Conservation (phyloP, 768 basidiomycete genomes). For the Rhizopogon vesiculosus region DNA sequence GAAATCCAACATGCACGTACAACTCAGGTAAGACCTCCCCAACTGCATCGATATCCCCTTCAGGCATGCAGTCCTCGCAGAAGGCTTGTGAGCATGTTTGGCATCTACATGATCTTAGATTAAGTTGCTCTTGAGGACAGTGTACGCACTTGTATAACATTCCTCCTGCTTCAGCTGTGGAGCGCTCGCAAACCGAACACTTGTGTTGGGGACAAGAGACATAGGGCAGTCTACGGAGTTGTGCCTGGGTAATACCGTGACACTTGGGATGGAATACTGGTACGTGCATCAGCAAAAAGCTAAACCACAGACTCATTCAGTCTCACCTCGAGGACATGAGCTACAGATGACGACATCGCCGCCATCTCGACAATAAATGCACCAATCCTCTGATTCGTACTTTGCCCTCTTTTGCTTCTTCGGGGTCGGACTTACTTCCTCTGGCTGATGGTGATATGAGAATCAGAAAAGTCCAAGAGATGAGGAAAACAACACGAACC, state of each 20-base stretch:
- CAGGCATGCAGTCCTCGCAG: slow-evolving; percentile 58
- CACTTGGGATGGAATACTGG: slow-evolving; percentile 54
- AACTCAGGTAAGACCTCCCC: slow-evolving; percentile 57
- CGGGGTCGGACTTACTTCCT: slow-evolving; percentile 8
- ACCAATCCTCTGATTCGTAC: slow-evolving; percentile 55
- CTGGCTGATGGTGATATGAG: slow-evolving; percentile 8
- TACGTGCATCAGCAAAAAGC: neutral
- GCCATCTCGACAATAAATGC: slow-evolving; percentile 55
- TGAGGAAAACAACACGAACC: slow-evolving; percentile 16
- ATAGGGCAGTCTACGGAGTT: slow-evolving; percentile 20
- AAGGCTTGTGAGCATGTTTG: slow-evolving; percentile 55
- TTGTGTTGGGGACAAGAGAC: slow-evolving; percentile 46
- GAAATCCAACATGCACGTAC: slow-evolving; percentile 31
- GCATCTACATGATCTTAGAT: slow-evolving; percentile 36
- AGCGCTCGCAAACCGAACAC: slow-evolving; percentile 41
- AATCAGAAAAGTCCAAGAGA: neutral
- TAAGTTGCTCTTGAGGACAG: neutral
- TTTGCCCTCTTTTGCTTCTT: slow-evolving; percentile 30
- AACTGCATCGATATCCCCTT: slow-evolving; percentile 43
- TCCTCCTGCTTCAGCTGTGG: slow-evolving; percentile 44
- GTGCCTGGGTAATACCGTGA: slow-evolving; percentile 31
- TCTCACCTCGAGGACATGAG: slow-evolving; percentile 51
- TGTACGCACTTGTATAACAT: slow-evolving; percentile 49
- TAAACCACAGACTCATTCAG: neutral
- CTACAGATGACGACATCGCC: slow-evolving; percentile 46